These are phyloP conservation scores for Epichloe sibirici DNA, from an alignment of 2,329 filamentous ascomycete species.

Conservation along the genomic window DNA sequence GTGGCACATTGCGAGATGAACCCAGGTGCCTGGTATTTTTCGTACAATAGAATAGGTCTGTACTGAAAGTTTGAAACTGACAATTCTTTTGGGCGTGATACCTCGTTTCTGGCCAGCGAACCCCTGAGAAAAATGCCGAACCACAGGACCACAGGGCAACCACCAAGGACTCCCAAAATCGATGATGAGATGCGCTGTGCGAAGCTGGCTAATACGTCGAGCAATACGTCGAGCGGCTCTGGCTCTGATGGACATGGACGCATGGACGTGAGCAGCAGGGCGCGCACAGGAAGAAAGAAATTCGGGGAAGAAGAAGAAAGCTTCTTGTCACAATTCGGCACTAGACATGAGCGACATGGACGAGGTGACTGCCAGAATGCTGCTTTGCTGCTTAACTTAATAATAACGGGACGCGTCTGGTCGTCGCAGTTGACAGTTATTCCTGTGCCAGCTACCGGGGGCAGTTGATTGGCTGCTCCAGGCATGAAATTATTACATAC, in stretches of 20 bases:
- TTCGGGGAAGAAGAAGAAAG: no score
- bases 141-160: no score
- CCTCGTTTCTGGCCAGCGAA: not conserved
- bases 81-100: not conserved
- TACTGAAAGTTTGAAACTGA: not conserved
- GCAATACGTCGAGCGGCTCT: no score
- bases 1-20: not conserved
- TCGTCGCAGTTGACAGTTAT: not conserved
- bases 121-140: not conserved
- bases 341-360: no score
- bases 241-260: no score
- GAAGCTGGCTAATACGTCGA: no score
- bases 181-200: no score
- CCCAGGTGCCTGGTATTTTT: not conserved
- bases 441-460: not conserved
- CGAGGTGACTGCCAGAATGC: not conserved
- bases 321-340: no score
- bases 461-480: constrained; percentile 5
- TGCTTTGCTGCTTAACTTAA: no score
- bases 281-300: no score
- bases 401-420: not conserved
- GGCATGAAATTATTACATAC: constrained; percentile 8
- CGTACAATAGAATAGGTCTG: not conserved
- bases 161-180: no score
- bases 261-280: no score